phyloP scores from a whole-genome alignment of 768 basidiomycete genomes.

The Auriculariales sp. region DNA sequence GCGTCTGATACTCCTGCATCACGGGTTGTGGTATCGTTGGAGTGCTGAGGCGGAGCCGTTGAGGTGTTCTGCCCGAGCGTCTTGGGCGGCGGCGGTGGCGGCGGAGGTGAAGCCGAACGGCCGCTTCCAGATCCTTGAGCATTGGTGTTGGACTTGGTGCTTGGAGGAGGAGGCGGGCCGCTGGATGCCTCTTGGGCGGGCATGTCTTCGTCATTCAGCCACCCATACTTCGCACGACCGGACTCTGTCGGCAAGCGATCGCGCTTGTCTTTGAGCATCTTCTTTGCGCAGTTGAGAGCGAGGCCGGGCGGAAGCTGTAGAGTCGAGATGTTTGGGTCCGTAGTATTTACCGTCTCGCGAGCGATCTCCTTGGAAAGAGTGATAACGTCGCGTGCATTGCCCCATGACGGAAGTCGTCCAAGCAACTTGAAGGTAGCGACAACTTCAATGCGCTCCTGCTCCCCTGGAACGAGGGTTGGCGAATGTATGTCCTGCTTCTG shows the following conservation, averaged over 20 bases:
- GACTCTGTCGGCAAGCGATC: conserved; percentile 14
- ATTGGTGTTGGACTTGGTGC: neutral
- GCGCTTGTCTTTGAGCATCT: conserved; percentile 10
- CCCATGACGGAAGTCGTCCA: conserved; percentile 40
- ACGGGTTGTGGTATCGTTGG: conserved; percentile 12
- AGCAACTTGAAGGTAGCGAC: conserved; percentile 25
- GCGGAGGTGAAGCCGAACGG: neutral
- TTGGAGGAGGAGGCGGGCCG: neutral
- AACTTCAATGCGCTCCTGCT: conserved; percentile 20
- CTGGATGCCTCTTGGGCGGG: neutral
- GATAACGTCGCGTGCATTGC: conserved; percentile 53
- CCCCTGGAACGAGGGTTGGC: too few relatives aligned
- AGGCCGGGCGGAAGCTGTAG: conserved; percentile 9
- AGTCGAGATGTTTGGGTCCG: conserved; percentile 3
- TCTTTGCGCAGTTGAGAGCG: conserved; percentile 14
- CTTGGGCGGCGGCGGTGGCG: neutral
- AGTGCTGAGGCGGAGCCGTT: neutral
- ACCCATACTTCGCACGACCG: conserved; percentile 4
- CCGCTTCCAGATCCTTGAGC: neutral
- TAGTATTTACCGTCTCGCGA: conserved; percentile 24
- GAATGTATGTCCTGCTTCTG: conserved; percentile 26
- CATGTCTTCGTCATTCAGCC: neutral
- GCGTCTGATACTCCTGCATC: conserved; percentile 40
- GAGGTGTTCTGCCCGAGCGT: neutral
- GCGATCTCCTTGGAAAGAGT: conserved; percentile 36